These are phyloP conservation scores for Phytophthora pini DNA, from an alignment of 352 stramenopile genomes.

Conservation along the genomic window DNA sequence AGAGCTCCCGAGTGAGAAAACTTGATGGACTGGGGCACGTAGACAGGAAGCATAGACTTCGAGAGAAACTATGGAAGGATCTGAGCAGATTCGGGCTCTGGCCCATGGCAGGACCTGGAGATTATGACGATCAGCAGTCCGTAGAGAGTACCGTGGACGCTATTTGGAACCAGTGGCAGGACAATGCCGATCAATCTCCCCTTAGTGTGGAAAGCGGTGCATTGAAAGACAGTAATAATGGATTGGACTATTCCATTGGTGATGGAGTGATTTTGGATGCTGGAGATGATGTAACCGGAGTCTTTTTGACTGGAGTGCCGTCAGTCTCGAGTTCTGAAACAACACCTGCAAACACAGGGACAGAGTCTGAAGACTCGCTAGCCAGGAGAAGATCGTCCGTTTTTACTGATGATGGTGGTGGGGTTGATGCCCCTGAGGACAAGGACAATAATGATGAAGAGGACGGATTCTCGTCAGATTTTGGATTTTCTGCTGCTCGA, in stretches of 20 bases:
- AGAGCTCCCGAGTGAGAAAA: conserved; percentile 37
- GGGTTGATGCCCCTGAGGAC: conserved; percentile 21
- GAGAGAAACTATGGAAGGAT: conserved; percentile 66
- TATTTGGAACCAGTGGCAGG: conserved; percentile 67
- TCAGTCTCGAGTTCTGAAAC: conserved; percentile 15
- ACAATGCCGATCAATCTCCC: conserved; percentile 8
- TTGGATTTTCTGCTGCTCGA: conserved; percentile 12
- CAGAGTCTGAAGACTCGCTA: neutral
- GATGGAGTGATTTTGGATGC: conserved; percentile 14
- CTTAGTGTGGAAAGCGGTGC: neutral
- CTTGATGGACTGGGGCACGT: conserved; percentile 33
- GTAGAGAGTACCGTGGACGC: conserved; percentile 58
- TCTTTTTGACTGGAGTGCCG: conserved; percentile 43
- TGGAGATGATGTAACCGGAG: conserved; percentile 7
- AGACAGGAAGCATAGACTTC: conserved; percentile 39
- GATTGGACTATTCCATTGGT: neutral
- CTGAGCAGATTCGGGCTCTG: conserved; percentile 64
- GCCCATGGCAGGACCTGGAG: conserved; percentile 34
- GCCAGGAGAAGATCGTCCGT: conserved; percentile 9
- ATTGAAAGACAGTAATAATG: conserved; percentile 7
- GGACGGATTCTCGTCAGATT: conserved; percentile 9
- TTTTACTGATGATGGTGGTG: neutral
- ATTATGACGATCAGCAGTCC: conserved; percentile 29
- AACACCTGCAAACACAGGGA: neutral
- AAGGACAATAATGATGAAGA: conserved; percentile 32